A percentile compares a stretch with the other conserved stretches of the same genome.
These are phyloP conservation scores for Fragosphaeria purpurea DNA, from an alignment of 2,329 filamentous ascomycete genomes.

Conservation along the genomic window DNA sequence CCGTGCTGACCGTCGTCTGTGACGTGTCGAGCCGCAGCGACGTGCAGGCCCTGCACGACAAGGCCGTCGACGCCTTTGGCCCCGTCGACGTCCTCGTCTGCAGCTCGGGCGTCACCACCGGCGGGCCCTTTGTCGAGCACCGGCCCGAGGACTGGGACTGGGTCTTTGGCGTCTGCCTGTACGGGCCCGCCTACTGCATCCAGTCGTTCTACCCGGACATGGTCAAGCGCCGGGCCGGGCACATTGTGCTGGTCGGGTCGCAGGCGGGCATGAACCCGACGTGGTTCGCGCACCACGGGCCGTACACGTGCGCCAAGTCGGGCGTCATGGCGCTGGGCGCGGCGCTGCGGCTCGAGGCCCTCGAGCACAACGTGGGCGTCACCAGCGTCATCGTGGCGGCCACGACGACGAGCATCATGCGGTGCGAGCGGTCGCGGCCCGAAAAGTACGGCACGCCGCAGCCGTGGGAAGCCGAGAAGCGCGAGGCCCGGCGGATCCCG, in stretches of 20 bases:
- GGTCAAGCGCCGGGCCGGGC: background rate
- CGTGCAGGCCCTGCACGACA: conserved; percentile 3
- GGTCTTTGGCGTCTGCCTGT: conserved; percentile 5
- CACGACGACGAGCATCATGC: conserved; percentile 4
- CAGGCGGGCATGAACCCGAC: conserved; percentile 7
- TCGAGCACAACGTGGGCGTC: conserved; percentile 6
- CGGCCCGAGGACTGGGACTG: conserved; percentile 8
- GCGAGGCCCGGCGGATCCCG: conserved; percentile 4
- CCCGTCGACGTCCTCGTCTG: conserved; percentile 4
- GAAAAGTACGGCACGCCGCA: conserved; percentile 4
- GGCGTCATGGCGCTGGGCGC: conserved; percentile 4
- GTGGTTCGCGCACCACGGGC: conserved; percentile 5
- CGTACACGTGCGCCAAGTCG: conserved; percentile 6
- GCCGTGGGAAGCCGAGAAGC: background rate
- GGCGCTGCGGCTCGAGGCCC: conserved; percentile 2
- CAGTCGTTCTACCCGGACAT: conserved; percentile 5
- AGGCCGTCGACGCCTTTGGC: background rate
- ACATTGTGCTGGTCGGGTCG: conserved; percentile 6
- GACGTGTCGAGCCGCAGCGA: conserved; percentile 3
- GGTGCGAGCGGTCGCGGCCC: conserved; percentile 5
- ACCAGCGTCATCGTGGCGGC: conserved; percentile 4
- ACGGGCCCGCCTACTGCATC: conserved; percentile 3
- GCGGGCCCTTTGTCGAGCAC: conserved; percentile 3
- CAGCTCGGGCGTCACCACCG: conserved; percentile 5
- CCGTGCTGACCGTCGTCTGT: conserved; percentile 3